phyloP scores from a whole-genome alignment of 2,329 filamentous ascomycete species.

The Orbilia blumenaviensis region DNA sequence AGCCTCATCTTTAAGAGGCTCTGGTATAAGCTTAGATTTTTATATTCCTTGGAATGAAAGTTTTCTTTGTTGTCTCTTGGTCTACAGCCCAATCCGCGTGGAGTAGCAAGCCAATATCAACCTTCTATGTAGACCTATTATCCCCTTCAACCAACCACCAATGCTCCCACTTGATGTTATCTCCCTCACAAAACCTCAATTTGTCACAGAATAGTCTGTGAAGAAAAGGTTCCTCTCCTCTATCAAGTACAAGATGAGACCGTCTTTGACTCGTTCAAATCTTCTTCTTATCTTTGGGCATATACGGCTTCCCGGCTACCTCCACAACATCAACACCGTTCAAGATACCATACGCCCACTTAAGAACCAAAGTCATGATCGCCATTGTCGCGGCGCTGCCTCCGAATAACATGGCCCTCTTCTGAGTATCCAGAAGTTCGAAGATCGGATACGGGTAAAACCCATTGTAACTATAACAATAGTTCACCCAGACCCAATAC shows the following conservation, averaged over 20 bases:
- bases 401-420: constrained; percentile 75
- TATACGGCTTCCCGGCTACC: constrained; percentile 59
- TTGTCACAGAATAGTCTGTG: background rate
- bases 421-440: constrained; percentile 70
- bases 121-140: too few species aligned
- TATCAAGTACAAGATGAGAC: background rate
- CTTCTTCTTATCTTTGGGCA: constrained; percentile 50
- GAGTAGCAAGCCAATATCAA: background rate
- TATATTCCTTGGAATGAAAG: background rate
- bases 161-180: background rate
- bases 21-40: background rate
- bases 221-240: background rate
- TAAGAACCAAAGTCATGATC: constrained; percentile 72
- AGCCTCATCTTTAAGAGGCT: background rate
- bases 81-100: constrained; percentile 2
- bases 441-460: constrained; percentile 87
- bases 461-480: constrained; percentile 66
- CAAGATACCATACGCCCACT: constrained; percentile 73
- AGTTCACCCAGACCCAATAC: constrained; percentile 82
- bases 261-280: background rate
- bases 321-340: constrained; percentile 68
- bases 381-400: constrained; percentile 77
- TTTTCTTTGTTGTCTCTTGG: background rate
- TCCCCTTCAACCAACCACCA: background rate
- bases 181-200: background rate